These are phyloP conservation scores for Mycena filopes DNA, from an alignment of 768 basidiomycete species.

Conservation along the genomic window DNA sequence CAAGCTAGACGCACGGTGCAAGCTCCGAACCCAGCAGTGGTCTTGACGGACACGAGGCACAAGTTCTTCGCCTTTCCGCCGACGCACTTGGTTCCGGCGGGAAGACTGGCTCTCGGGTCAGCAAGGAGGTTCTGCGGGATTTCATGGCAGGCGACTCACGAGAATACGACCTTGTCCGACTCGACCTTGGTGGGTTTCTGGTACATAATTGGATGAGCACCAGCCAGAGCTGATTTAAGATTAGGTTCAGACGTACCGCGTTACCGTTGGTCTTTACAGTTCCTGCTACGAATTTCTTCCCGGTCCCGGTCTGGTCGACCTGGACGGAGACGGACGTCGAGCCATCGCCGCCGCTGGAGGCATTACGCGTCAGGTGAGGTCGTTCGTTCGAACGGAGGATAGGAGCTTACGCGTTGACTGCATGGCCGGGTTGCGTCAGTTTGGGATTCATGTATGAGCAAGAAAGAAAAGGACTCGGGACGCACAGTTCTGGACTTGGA, in stretches of 20 bases:
- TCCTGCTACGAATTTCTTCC: slow-evolving; percentile 29
- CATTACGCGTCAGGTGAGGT: not conserved
- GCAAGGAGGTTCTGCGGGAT: no score
- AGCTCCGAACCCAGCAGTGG: slow-evolving; percentile 57
- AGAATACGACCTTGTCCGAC: slow-evolving; percentile 54
- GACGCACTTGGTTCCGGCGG: slow-evolving; percentile 61
- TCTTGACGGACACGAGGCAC: slow-evolving; percentile 52
- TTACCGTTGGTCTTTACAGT: slow-evolving; percentile 36
- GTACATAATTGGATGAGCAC: not conserved
- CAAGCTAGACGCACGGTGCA: slow-evolving; percentile 65
- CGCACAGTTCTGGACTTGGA: slow-evolving; percentile 43
- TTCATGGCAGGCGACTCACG: slow-evolving; percentile 25
- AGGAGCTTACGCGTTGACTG: slow-evolving; percentile 48
- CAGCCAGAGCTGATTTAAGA: not conserved
- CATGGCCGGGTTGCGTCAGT: not conserved
- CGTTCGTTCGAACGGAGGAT: not conserved
- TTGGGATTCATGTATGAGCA: not conserved
- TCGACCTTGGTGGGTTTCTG: slow-evolving; percentile 49
- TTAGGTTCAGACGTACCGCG: slow-evolving; percentile 16
- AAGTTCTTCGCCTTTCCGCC: slow-evolving; percentile 56
- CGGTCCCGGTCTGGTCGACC: slow-evolving; percentile 31
- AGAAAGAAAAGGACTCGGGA: not conserved
- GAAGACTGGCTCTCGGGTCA: slow-evolving; percentile 39
- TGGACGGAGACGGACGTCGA: slow-evolving; percentile 30
- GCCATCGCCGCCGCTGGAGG: slow-evolving; percentile 30